Conservation (phyloP, 768 basidiomycete species). For the Phylloporus rhodoxanthus region DNA sequence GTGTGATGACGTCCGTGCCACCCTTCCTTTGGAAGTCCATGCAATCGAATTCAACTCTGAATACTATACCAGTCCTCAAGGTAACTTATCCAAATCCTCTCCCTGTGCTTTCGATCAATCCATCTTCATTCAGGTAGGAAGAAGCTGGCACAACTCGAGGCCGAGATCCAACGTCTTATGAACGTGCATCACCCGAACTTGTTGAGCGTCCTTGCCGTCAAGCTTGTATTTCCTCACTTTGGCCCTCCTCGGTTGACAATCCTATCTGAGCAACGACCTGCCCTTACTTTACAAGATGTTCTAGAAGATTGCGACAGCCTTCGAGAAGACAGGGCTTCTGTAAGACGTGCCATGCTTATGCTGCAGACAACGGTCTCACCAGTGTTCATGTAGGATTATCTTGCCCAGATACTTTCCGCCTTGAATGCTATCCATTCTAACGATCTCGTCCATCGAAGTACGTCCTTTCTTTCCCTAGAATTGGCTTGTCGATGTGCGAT, state of each 20-base stretch:
- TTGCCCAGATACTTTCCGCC: conserved; percentile 65
- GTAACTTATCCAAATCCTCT: conserved; percentile 19
- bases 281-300: conserved; percentile 63
- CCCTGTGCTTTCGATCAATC: not conserved
- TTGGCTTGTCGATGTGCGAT: not conserved
- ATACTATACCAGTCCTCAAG: conserved; percentile 67
- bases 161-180: conserved; percentile 57
- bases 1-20: conserved; percentile 55
- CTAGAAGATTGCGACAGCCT: conserved; percentile 72
- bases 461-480: not conserved
- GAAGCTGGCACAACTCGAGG: conserved; percentile 63
- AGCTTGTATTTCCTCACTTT: conserved; percentile 48
- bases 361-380: not conserved
- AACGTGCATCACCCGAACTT: conserved; percentile 60
- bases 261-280: conserved; percentile 65
- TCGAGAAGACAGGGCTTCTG: conserved; percentile 65
- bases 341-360: conserved; percentile 29
- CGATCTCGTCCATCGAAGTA: conserved; percentile 69
- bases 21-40: conserved; percentile 62
- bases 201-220: conserved; percentile 61
- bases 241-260: conserved; percentile 54
- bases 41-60: conserved; percentile 58
- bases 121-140: conserved; percentile 42
- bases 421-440: conserved; percentile 60
- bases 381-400: conserved; percentile 54